A percentile compares a stretch with the other conserved stretches of the same genome.
phyloP scores from a whole-genome alignment of 2,329 filamentous ascomycete species.

The Exophiala dermatitidis region DNA sequence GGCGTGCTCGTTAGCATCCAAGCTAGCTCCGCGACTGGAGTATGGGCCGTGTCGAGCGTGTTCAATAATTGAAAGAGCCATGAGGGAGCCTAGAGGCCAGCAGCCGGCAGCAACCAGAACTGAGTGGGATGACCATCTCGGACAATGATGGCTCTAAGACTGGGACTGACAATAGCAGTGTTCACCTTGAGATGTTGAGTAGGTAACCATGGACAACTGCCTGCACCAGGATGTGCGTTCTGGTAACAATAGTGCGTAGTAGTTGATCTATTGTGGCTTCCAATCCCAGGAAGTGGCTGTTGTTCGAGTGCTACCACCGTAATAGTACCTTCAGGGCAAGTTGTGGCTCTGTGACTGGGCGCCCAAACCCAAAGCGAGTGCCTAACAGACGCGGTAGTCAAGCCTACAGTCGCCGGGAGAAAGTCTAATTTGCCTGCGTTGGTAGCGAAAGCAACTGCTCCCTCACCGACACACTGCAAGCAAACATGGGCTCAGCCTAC shows the following conservation, averaged over 20 bases:
- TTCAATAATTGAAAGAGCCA: not conserved
- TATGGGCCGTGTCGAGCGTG: not conserved
- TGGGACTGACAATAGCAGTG: too few relatives aligned
- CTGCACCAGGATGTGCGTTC: too few relatives aligned
- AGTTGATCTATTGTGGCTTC: not conserved
- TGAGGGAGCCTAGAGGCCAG: not conserved
- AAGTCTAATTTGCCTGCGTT: constrained; percentile 1
- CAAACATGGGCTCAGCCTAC: not conserved
- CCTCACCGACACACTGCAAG: not conserved
- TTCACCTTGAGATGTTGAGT: too few relatives aligned
- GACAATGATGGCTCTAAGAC: too few relatives aligned
- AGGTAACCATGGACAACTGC: not conserved
- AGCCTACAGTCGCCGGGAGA: not conserved
- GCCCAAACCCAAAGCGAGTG: not conserved
- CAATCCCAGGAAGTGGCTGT: not conserved
- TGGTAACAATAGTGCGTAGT: too few relatives aligned
- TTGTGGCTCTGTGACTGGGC: not conserved
- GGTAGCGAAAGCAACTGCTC: not conserved
- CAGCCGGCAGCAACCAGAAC: too few relatives aligned
- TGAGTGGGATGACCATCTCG: too few relatives aligned
- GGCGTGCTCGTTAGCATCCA: not conserved
- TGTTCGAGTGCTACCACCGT: not conserved
- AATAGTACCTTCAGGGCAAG: too few relatives aligned
- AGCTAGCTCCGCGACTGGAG: not conserved
- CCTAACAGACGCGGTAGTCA: not conserved